Evolutionary conservation across 2,329 filamentous ascomycete species (phyloP).

Genomic region (Myotisia sp.): DNA sequence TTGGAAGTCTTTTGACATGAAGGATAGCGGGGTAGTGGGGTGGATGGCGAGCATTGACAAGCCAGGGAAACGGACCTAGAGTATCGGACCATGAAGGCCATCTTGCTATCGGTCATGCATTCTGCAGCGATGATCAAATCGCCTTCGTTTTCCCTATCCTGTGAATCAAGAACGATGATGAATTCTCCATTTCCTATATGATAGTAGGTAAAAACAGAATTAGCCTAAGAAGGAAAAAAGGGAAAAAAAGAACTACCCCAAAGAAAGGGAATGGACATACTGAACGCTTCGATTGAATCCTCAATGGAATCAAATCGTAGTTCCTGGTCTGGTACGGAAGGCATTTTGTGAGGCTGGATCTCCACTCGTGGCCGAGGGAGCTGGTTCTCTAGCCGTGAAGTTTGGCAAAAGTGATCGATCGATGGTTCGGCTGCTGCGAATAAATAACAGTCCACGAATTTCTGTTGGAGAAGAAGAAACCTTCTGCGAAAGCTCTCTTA

Average conservation of each 20-base stretch:
- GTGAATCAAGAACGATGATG: constrained; percentile 86
- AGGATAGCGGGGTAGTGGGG: too few species aligned
- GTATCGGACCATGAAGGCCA: constrained; percentile 91
- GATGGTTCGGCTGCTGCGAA: too few species aligned
- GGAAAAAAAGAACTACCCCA: not conserved
- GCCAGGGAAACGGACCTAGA: constrained; percentile 38
- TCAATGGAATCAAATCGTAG: constrained; percentile 30
- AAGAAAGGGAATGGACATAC: constrained; percentile 18
- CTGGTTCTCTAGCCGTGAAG: too few species aligned
- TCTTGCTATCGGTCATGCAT: constrained; percentile 71
- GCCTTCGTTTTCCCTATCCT: constrained; percentile 90
- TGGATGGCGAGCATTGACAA: not conserved
- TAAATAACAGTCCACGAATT: too few species aligned
- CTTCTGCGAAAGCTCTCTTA: too few species aligned
- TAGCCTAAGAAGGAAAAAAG: not conserved
- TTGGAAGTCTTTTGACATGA: too few species aligned
- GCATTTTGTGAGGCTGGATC: too few species aligned
- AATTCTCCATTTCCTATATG: constrained; percentile 63
- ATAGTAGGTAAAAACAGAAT: not conserved
- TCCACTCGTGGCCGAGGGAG: too few species aligned
- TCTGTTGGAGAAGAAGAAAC: too few species aligned
- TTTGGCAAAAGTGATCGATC: too few species aligned
- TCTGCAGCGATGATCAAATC: constrained; percentile 91
- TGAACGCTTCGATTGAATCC: constrained; percentile 28
- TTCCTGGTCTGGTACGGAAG: constrained; percentile 20